Evolutionary conservation across 148 eudicot species (phyloP).

Genomic region (Chenopodium quinoa): DNA sequence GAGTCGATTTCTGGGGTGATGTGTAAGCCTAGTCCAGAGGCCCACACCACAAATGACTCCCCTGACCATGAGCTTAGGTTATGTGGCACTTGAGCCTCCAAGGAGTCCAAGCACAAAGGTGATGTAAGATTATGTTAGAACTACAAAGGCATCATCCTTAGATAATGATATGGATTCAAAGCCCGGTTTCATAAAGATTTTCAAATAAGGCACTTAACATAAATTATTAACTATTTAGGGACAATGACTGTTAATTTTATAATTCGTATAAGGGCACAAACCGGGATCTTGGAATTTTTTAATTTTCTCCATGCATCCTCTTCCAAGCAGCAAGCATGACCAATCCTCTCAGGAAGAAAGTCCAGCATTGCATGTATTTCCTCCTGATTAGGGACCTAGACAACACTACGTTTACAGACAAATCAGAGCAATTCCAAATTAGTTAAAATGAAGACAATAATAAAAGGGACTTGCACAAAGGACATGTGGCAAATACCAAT

Average conservation of each 20-base stretch:
- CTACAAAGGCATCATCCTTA: neutral
- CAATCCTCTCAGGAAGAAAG: slow-evolving; percentile 82
- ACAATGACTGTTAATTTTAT: neutral
- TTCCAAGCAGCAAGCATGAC: slow-evolving; percentile 92
- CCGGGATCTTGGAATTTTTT: slow-evolving; percentile 71
- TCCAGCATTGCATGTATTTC: slow-evolving; percentile 89
- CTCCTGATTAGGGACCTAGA: slow-evolving; percentile 83
- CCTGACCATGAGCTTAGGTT: neutral
- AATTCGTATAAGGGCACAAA: slow-evolving; percentile 24
- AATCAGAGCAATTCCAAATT: slow-evolving; percentile 31
- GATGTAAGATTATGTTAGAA: neutral
- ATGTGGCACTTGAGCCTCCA: neutral
- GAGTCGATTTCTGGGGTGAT: neutral
- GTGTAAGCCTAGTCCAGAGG: neutral
- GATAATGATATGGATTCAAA: neutral
- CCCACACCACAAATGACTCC: neutral
- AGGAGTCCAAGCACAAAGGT: neutral
- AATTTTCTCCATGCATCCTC: slow-evolving; percentile 80
- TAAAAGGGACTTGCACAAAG: neutral
- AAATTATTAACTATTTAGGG: neutral
- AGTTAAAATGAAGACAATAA: neutral
- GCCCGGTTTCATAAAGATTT: neutral
- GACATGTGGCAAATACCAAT: slow-evolving; percentile 11
- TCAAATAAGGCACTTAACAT: neutral
- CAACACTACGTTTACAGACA: slow-evolving; percentile 47